Evolutionary conservation across 345 rosid species (phyloP), one percentile per base, ranked within the genome.

Genomic region (Salix koriyanagi): DNA sequence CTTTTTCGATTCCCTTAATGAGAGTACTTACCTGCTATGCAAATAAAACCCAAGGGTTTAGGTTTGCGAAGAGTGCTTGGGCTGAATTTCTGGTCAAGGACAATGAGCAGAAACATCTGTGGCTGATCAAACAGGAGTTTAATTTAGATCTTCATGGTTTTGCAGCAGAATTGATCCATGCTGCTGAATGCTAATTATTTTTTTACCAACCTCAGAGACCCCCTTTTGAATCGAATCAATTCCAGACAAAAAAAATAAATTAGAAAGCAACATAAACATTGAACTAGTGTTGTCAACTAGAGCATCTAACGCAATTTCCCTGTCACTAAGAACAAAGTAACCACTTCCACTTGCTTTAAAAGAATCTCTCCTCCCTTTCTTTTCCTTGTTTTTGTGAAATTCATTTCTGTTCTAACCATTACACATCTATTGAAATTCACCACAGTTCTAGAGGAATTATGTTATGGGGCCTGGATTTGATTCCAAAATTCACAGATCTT

Each of bases 221-320:
- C 62, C 18, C 41, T 23, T 61, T 9, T 13, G 32, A 67, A 30
- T 28, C 44, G 80, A 80, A 78, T 78, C 60, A 66, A 4, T 36
- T 61, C 15, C 70, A 30, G 28, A 7, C 13, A 11, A 42, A 41
- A 36, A 41, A 41, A 42, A 10, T 41, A 41, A 18, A 30, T 0
- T 2, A 3, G 34, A 61, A 16, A 37, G 61, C 36, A 25, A 50
- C 7, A 34, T 56, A 44, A 75, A 62, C 71, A 23, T 26, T 6
- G 16, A 14, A 46, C 7, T 15, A 56, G 62, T 25, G 74, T 25
- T 26, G 46, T 41, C 37, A 23, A 56, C 26, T 25, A 52, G 56
- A 72, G 82, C 75, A 75, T 75, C 37, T 5, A 36, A 36, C 32
- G 67, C 79, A 60, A 70, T 78, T 65, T 66, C 18, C 66, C 48